Evolutionary conservation across 2,329 filamentous ascomycete genomes (phyloP).

Genomic region (Penicillium corylophilum): DNA sequence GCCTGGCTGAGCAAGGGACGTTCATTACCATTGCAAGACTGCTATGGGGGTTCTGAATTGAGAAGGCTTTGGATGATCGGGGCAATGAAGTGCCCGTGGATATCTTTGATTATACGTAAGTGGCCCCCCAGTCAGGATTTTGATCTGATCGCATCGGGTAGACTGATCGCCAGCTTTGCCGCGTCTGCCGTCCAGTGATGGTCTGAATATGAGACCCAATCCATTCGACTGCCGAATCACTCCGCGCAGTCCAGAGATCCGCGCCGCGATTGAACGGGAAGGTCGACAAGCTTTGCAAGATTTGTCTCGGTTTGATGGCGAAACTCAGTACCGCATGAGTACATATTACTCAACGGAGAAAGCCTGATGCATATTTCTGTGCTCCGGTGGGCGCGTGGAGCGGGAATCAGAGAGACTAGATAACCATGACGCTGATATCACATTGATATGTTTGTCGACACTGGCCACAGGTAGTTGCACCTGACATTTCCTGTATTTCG

Average conservation of each 20-base stretch:
- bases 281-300: constrained; percentile 54
- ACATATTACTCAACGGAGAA: constrained; percentile 47
- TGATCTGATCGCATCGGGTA: neutral
- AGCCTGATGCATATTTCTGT: constrained; percentile 1
- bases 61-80: constrained; percentile 39
- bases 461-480: neutral
- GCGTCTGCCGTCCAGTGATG: constrained; percentile 44
- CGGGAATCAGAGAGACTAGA: neutral
- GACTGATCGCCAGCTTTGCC: constrained; percentile 7
- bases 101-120: constrained; percentile 57
- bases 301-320: constrained; percentile 54
- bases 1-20: constrained; percentile 59
- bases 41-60: constrained; percentile 58
- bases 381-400: neutral
- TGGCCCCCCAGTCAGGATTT: constrained; percentile 11
- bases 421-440: neutral
- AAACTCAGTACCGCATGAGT: constrained; percentile 59
- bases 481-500: neutral
- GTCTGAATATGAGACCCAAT: constrained; percentile 59
- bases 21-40: constrained; percentile 59
- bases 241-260: constrained; percentile 51
- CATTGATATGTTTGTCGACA: neutral
- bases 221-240: constrained; percentile 56
- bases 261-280: constrained; percentile 53
- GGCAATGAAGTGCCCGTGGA: constrained; percentile 55